Evolutionary conservation across 1,284 basidiomycete genomes (phyloP), one percentile per base, ranked within the genome.

Genomic region (Ganoderma meredithae): DNA sequence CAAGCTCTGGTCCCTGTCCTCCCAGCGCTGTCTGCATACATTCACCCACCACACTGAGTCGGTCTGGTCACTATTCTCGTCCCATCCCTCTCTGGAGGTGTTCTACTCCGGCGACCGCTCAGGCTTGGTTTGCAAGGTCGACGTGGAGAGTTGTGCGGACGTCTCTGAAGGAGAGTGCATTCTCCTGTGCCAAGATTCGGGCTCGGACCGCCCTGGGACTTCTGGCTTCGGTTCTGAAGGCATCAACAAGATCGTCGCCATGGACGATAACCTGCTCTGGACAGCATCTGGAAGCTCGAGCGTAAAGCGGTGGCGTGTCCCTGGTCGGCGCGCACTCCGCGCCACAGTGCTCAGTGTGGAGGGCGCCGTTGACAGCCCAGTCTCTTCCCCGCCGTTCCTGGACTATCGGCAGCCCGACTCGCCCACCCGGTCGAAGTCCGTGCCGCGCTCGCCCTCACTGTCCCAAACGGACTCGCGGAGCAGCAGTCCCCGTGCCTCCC

Each of bases 91-190:
- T 15, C 86, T 99, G 62, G 94, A 97, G 77, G 85, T 91, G 1
- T 99, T 99, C 83, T 98, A 98, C 81, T 98, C 97, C 1, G 98
- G 97, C 19, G 98, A 99, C 73, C 89, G 95, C 44, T 90, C 94
- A 17, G 98, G 97, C 1, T 83, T 93, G 66, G 90, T 99, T 0
- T 96, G 95, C 79, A 92, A 92, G 71, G 92, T 97, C 43, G 97
- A 99, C 74, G 90, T 97, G 31, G 94, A 96, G 76, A 88, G 88
- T 56, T 93, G 90, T 70, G 81, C 85, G 12, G 94, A 97, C 70
- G 84, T 96, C 27, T 89, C 91, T 1, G 94, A 98, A 63, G 97
- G 94, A 52, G 94, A 97, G 79, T 98, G 97, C 76, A 83, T 96
- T 36, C 85, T 98, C 1, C 82, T 99, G 25, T 94, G 92, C 69